A percentile compares a stretch with the other conserved stretches of the same genome.
Evolutionary conservation across 345 rosid genomes (phyloP).

Genomic region (Citrus reticulata): DNA sequence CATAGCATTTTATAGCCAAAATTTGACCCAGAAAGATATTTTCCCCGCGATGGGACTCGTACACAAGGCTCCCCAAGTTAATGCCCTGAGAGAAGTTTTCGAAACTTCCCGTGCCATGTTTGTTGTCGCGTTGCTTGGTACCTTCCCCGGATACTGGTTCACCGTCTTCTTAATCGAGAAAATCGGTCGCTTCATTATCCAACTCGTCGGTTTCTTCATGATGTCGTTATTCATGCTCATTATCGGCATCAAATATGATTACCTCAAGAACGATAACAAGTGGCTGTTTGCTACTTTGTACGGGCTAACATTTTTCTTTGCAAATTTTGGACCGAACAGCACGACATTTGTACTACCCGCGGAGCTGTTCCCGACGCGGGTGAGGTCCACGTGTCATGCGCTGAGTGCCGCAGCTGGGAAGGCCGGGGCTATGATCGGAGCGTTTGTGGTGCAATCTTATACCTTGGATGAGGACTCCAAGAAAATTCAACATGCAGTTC

Average conservation of each 20-base stretch:
- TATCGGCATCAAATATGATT: constrained; percentile 32
- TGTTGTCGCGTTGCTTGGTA: constrained; percentile 36
- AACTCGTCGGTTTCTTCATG: constrained; percentile 53
- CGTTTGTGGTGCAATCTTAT: constrained; percentile 42
- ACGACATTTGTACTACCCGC: constrained; percentile 62
- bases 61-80: not conserved
- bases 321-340: constrained; percentile 60
- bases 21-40: constrained; percentile 52
- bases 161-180: constrained; percentile 44
- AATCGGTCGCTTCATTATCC: constrained; percentile 47
- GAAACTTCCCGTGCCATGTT: constrained; percentile 53
- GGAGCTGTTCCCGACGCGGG: constrained; percentile 49
- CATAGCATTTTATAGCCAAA: constrained; percentile 58
- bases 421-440: constrained; percentile 53
- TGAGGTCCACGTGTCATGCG: constrained; percentile 58
- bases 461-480: constrained; percentile 4
- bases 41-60: constrained; percentile 38
- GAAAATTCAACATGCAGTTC: constrained; percentile 27
- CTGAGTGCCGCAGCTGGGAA: constrained; percentile 57
- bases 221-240: constrained; percentile 51
- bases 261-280: constrained; percentile 23
- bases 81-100: constrained; percentile 39
- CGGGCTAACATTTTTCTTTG: constrained; percentile 51
- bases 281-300: constrained; percentile 33
- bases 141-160: constrained; percentile 68